These are phyloP conservation scores for Chrysanthemum seticuspe DNA, from an alignment of 129 eudicot species.

Conservation along the genomic window DNA sequence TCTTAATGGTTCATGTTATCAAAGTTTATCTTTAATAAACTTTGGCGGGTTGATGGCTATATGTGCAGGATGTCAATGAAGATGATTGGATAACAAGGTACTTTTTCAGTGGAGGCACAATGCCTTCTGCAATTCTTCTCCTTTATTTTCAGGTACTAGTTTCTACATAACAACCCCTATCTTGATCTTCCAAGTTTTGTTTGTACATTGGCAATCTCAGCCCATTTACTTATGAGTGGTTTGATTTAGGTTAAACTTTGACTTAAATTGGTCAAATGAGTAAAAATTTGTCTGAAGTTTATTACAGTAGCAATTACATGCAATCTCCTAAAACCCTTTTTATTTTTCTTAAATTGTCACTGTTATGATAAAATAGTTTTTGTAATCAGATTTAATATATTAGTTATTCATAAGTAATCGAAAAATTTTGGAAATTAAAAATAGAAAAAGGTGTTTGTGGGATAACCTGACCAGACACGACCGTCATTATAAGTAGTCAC, in stretches of 20 bases:
- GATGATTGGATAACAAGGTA: slow-evolving; percentile 99
- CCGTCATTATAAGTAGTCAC: background rate
- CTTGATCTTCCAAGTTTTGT: too few species aligned
- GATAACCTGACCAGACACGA: background rate
- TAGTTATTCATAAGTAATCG: too few species aligned
- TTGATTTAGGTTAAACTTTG: too few species aligned
- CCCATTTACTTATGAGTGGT: background rate
- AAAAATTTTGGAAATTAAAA: too few species aligned
- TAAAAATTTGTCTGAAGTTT: background rate
- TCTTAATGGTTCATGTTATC: background rate
- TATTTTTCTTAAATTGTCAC: too few species aligned
- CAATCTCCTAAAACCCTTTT: too few species aligned
- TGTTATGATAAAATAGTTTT: too few species aligned
- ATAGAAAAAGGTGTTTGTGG: too few species aligned
- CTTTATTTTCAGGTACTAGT: slow-evolving; percentile 84
- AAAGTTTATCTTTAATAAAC: background rate
- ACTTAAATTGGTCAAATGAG: too few species aligned
- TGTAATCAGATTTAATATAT: too few species aligned
- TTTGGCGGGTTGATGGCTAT: background rate
- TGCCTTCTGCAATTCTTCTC: slow-evolving; percentile 93
- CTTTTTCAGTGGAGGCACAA: slow-evolving; percentile 96
- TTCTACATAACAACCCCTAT: background rate
- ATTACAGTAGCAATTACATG: too few species aligned
- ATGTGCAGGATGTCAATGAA: slow-evolving; percentile 73
- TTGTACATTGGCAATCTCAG: background rate